Base-by-base conservation (phyloP, 139 green algal genomes). In the Medakamo hakoo region DNA sequence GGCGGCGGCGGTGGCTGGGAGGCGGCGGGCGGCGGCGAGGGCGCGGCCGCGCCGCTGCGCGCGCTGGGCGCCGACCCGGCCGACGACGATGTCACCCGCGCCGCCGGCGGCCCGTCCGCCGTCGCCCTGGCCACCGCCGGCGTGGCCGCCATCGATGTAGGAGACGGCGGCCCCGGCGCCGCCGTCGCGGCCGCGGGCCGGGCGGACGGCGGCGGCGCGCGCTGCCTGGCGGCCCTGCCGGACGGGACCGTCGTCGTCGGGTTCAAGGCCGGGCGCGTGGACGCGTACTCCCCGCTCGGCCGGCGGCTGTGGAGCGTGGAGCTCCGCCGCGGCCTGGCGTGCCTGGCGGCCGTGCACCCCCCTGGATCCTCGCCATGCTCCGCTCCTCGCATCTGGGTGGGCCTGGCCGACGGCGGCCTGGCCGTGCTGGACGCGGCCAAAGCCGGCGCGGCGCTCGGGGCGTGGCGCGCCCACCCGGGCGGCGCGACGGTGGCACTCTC, bases 331-430 rank as follows among this genome's bases (percentile, higher is more conserved):
- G 48, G 63, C 27, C 60, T 63, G 28, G 68, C 75, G 21, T 65
- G 71, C 4, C 60, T 60, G 2, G n/a, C 24, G 0, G 63, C 67
- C 21, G 48, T 91, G 30, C 65, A 61, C 23, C 72, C 73, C 28
- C n/a, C n/a, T n/a, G n/a, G n/a, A n/a, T n/a, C n/a, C n/a, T 27
- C 74, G n/a, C 62, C 55, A 1, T 58, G 68, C 0, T 72, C 81
- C 21, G 80, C 76, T 0, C 23, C 26, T 2, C 28, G 58, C 22
- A 49, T 89, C 28, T 92, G 85, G 85, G 55, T 82, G 14, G 85
- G 85, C 49, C 75, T 78, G 30, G 48, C 32, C 0, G 68, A 82
- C 57, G 83, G 85, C 29, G n/a, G 25, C 29, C 24, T 90, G 2
- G 67, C 49, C 55, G 31, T 70, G 59, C 59, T 71, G 49, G 64